Base-by-base conservation (phyloP, 257 asterid genomes). In the Solanum phureja region DNA sequence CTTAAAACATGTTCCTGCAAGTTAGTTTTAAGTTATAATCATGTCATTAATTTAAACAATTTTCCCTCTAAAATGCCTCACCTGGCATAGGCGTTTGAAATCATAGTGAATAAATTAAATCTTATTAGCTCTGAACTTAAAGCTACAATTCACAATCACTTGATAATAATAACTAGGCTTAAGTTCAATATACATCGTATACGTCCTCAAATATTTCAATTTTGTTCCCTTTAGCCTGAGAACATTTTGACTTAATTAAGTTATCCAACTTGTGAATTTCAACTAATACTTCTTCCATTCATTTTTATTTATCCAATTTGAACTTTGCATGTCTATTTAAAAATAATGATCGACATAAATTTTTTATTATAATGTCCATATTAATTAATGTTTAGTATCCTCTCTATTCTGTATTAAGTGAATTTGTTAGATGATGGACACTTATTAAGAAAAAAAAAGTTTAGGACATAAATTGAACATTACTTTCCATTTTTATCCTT, bases 281-380 rank as follows among this genome's bases (percentile, higher is more conserved):
- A 52, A 52, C 62, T 16, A 16, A 52, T 52, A 52, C 9, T 52
- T 52, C 62, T 49, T 52, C 23, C 10, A 2, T 7, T 52, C 23
- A 52, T 52, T 52, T 52, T 52, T 52, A 52, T 52, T 52, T 52
- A 6, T 52, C 23, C n/a, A 16, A 52, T 2, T 52, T 52, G 23
- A 52, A 18, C 1, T 2, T 52, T 52, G 0, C 1, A 3, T 16
- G 4, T 52, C 23, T 52, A 52, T 16, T 52, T 6, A 52, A 16
- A 52, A 52, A 6, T 52, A 52, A 52, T 52, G n/a, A 52, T 52
- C 0, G n/a, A 52, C 3, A 6, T 0, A 18, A 5, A 0, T 0
- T 0, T 14, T 49, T 49, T 49, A 52, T 52, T 6, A 52, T 52
- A 16, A 52, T 52, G 1, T 52, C 23, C 10, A 18, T 52, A 52